Evolutionary conservation across 495 filamentous ascomycete genomes (phyloP), one percentile per base, ranked within the genome.

Genomic region (Penicillium simplicissimum): DNA sequence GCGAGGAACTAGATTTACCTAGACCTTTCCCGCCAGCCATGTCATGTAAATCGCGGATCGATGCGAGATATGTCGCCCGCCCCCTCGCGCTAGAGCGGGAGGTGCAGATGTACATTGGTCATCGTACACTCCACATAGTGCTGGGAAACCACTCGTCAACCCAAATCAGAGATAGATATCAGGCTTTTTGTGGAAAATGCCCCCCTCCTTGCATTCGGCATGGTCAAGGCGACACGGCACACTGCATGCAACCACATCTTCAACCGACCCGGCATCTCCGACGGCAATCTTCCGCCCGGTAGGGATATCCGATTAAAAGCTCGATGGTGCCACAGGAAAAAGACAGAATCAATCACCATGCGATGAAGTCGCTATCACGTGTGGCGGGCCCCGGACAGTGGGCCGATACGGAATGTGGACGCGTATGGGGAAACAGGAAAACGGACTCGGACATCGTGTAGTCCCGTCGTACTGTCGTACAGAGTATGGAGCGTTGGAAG

Each of bases 391-490:
- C 56, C 40, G 40, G 59, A 62, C 28, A n/a, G 59, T 59, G 63
- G 63, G 63, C 63, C 56, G 59, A 60, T 58, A 49, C 63, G 63
- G 59, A 62, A 66, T 62, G 63, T 66, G 63, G 63, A 52, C 59
- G 42, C 7, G 31, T 19, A 40, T 48, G 54, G 58, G 49, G 58
- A 3, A 35, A 15, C 9, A 14, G 15, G 51, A n/a, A 3, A 53
- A 31, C 28, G 28, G 6, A 31, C 2, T 31, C 28, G 3, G 36
- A 42, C 36, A 5, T n/a, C 13, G 36, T 14, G 36, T 14, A 38
- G 13, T 38, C n/a, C n/a, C 13, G 36, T 13, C 11, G 36, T 40
- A 40, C 37, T 40, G 28, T 31, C 28, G 4, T 7, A 31, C 15
- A 4, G 37, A 15, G 14, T 6, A 15, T 4, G 14, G 37, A 15